Base-by-base conservation (phyloP, 495 filamentous ascomycete species). In the Hypoxylon crocopeplum region DNA sequence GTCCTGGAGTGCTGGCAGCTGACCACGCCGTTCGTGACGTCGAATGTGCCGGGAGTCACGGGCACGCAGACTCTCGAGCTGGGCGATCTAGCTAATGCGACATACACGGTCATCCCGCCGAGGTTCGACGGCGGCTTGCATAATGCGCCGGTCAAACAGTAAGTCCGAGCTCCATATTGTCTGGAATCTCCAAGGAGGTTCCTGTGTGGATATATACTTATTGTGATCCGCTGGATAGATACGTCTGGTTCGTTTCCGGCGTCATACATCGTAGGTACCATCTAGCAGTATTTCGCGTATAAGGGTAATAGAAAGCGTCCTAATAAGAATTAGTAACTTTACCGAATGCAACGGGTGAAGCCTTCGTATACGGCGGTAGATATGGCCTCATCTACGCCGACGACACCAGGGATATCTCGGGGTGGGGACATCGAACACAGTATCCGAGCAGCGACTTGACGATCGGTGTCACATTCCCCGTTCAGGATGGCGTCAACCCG, bases 1-100 rank as follows among this genome's bases (percentile, higher is more conserved):
- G 72, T 72, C 1, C 59, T 85, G 1, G 76, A 84, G 71, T 85
- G 82, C 74, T 85, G 82, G 82, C 70, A 77, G 30, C 67, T 84
- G 5, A 44, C 46, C 21, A 67, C 73, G 1, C 76, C 75, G 6
- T 77, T 81, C 52, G 24, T 47, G 5, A 59, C 60, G 0, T 76
- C 77, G 12, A 51, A 62, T 8, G 37, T 62, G 17, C 42, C 79
- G 12, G 82, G 80, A 8, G 24, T 27, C 24, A 4, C 2, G 73
- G n/a, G n/a, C n/a, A n/a, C n/a, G n/a, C n/a, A 59, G 1, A 39
- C 60, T 10, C 54, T 80, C 10, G 44, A 62, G 13, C 50, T 84
- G 19, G 80, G 76, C 1, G 21, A 44, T n/a, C 16, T 71, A 15
- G 40, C 57, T 11, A 78, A 77, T 32, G 70, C 75, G 2, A 68